Conservation (phyloP, 345 rosid species). For the Leavenworthia alabamica region DNA sequence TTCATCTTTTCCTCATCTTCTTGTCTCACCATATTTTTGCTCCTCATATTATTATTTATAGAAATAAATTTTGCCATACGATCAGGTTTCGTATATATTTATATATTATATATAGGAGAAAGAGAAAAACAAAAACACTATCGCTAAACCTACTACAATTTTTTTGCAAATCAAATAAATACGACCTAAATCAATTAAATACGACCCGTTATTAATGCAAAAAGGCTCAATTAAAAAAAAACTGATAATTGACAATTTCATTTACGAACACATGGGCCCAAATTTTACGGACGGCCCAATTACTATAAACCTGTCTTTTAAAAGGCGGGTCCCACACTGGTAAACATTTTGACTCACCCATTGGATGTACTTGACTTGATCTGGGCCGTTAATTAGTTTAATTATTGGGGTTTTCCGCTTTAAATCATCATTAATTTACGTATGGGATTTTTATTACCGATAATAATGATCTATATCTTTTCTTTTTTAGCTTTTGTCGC, state of each 20-base stretch:
- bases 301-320: slow-evolving; percentile 3
- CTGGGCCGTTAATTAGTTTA: slow-evolving; percentile 21
- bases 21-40: not conserved
- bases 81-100: not conserved
- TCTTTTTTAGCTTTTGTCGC: slow-evolving; percentile 22
- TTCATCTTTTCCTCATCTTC: not conserved
- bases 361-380: not conserved
- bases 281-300: slow-evolving; percentile 23
- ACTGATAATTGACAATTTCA: not conserved
- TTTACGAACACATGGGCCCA: slow-evolving; percentile 23
- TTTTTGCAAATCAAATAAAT: not conserved
- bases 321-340: slow-evolving; percentile 1
- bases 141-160: not conserved
- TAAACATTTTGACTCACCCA: slow-evolving; percentile 23
- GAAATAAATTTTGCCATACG: not conserved
- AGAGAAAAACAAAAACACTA: not conserved
- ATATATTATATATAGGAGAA: not conserved
- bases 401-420: slow-evolving; percentile 7
- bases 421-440: slow-evolving; percentile 26
- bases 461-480: no score
- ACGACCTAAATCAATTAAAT: no score
- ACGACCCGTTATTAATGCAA: not conserved
- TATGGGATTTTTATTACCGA: slow-evolving; percentile 14
- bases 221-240: not conserved
- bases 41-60: not conserved